A percentile compares a stretch with the other conserved stretches of the same genome.
Evolutionary conservation across 208 protist species (phyloP).

Genomic region (Acanthamoeba sp.): DNA sequence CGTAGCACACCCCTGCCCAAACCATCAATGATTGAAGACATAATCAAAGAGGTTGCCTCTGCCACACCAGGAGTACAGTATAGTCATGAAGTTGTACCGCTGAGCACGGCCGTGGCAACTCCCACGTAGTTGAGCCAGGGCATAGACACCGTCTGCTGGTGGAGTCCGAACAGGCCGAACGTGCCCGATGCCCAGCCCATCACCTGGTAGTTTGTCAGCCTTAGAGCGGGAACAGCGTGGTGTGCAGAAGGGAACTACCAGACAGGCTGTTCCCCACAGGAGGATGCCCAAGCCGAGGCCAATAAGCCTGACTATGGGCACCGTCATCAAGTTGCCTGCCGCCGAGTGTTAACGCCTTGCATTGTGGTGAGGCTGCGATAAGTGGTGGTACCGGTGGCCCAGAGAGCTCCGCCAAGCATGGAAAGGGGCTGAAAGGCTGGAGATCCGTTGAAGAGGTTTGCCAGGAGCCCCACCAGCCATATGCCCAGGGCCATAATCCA

Average conservation of each 20-base stretch:
- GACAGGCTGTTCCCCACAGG: not conserved
- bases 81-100: too few species aligned
- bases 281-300: constrained; percentile 4
- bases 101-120: not conserved
- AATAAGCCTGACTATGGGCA: not conserved
- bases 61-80: too few species aligned
- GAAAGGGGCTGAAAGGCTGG: not conserved
- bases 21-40: too few species aligned
- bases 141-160: not conserved
- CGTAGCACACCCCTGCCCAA: not conserved
- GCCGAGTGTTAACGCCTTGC: too few species aligned
- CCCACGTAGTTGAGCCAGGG: constrained; percentile 4
- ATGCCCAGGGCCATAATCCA: constrained; percentile 41
- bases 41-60: too few species aligned
- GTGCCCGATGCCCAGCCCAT: not conserved
- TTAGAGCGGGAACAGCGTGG: too few species aligned
- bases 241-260: not conserved
- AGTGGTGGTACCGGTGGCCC: not conserved
- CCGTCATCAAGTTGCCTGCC: constrained; percentile 23
- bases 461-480: not conserved
- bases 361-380: not conserved
- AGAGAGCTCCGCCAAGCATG: constrained; percentile 8
- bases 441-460: not conserved
- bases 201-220: too few species aligned
- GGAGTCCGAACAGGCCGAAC: constrained; percentile 15